Conservation (phyloP, 495 filamentous ascomycete genomes). For the Penicillium simplicissimum region DNA sequence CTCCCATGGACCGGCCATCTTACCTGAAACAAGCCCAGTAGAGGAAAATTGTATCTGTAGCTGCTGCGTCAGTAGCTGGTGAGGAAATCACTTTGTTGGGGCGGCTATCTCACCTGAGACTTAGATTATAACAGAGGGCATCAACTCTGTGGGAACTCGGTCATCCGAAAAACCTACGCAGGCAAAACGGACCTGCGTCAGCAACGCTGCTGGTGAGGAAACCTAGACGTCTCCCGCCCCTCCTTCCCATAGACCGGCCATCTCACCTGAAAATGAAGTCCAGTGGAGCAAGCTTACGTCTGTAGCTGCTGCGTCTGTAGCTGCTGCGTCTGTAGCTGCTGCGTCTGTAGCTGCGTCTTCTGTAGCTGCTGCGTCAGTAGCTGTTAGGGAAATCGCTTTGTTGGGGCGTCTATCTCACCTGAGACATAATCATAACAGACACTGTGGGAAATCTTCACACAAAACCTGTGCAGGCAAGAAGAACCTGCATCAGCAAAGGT, state of each 20-base stretch:
- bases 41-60: too few relatives aligned
- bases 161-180: neutral
- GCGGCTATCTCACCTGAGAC: neutral
- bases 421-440: neutral
- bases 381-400: neutral
- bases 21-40: too few relatives aligned
- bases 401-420: neutral
- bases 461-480: neutral
- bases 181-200: neutral
- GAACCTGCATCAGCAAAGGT: neutral
- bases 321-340: too few relatives aligned
- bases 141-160: neutral
- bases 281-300: too few relatives aligned
- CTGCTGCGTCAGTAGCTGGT: neutral
- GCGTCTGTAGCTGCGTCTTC: too few relatives aligned
- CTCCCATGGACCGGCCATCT: too few relatives aligned
- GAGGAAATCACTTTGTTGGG: neutral
- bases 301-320: neutral
- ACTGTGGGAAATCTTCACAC: neutral
- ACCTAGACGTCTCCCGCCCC: neutral
- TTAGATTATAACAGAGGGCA: neutral
- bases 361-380: neutral
- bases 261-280: neutral
- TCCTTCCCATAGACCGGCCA: too few relatives aligned
- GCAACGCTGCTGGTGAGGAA: neutral